These are phyloP conservation scores for Raddia guianensis DNA, from an alignment of 176 grass and related monocot species.

Conservation along the genomic window DNA sequence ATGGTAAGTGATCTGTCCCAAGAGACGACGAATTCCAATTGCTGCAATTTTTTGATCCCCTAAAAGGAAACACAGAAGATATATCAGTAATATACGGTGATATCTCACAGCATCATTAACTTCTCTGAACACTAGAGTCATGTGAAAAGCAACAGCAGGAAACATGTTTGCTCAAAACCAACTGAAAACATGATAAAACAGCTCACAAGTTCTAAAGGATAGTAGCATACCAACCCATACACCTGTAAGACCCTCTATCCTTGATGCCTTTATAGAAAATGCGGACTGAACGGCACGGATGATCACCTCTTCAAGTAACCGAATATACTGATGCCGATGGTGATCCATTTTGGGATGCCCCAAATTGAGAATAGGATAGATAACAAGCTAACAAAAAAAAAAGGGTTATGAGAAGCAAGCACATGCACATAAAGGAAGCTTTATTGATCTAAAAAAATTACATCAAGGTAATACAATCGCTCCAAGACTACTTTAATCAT, in stretches of 20 bases:
- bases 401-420: slow-evolving; percentile 2
- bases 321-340: slow-evolving; percentile 61
- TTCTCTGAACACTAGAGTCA: neutral
- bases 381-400: slow-evolving; percentile 62
- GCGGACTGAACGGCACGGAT: slow-evolving; percentile 47
- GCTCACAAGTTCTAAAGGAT: neutral
- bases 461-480: no score
- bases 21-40: slow-evolving; percentile 62
- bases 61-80: slow-evolving; percentile 36
- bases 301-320: slow-evolving; percentile 56
- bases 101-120: neutral
- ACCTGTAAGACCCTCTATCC: slow-evolving; percentile 64
- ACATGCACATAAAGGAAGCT: neutral
- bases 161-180: no score
- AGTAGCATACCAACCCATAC: slow-evolving; percentile 83
- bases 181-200: slow-evolving; percentile 7
- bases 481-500: no score
- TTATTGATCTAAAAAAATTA: no score
- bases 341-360: slow-evolving; percentile 67
- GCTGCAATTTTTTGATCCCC: slow-evolving; percentile 80
- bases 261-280: slow-evolving; percentile 72
- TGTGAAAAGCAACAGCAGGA: neutral
- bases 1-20: slow-evolving; percentile 71
- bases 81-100: neutral
- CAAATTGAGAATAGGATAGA: slow-evolving; percentile 92